Evolutionary conservation across 331 rosid genomes (phyloP).

Genomic region (Rhamnella rubrinervis): DNA sequence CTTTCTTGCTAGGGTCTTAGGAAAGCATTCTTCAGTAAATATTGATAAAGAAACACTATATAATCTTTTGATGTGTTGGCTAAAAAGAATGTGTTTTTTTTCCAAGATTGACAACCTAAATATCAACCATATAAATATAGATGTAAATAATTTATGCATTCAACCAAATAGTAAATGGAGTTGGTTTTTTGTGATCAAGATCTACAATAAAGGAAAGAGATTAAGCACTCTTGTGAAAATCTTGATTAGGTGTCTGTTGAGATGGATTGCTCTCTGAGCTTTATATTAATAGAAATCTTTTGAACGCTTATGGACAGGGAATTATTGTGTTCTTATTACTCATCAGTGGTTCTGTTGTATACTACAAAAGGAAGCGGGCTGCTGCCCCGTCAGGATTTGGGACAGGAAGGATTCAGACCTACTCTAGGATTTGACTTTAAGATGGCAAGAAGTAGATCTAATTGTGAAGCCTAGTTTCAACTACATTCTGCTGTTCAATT

Average conservation of each 20-base stretch:
- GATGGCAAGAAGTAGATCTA: neutral
- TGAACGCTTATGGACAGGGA: constrained; percentile 46
- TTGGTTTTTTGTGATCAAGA: too few relatives aligned
- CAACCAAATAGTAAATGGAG: too few relatives aligned
- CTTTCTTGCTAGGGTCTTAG: too few relatives aligned
- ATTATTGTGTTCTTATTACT: constrained; percentile 50
- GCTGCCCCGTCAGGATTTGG: constrained; percentile 47
- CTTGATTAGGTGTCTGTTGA: neutral
- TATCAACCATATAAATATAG: too few relatives aligned
- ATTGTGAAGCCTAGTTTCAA: neutral
- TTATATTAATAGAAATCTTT: neutral
- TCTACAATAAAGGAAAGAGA: too few relatives aligned
- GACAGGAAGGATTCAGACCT: constrained; percentile 44
- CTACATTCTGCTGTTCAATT: neutral
- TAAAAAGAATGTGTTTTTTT: too few relatives aligned
- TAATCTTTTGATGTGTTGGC: too few relatives aligned
- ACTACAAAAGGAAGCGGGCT: constrained; percentile 51
- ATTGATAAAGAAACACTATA: too few relatives aligned
- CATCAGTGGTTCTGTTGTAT: constrained; percentile 57
- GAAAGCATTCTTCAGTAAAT: too few relatives aligned
- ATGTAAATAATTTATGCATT: too few relatives aligned
- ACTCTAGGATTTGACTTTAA: constrained; percentile 49
- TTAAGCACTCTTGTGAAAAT: too few relatives aligned
- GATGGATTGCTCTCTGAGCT: neutral
- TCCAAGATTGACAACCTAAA: too few relatives aligned